These are phyloP conservation scores for Leishmania martiniquensis DNA, from an alignment of 208 protist genomes.

Conservation along the genomic window DNA sequence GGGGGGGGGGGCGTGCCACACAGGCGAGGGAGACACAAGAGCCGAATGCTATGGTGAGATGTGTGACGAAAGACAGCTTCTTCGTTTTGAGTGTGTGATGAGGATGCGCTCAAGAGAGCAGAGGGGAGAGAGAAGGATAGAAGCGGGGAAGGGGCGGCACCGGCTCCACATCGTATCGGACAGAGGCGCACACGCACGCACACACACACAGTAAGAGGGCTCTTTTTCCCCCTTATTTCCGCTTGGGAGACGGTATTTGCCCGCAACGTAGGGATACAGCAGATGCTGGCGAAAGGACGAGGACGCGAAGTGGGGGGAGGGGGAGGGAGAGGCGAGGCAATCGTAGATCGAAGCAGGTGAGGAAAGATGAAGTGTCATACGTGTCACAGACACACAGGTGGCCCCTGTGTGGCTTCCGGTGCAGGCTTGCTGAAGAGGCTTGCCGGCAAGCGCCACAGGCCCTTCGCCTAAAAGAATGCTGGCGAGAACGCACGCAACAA, in stretches of 20 bases:
- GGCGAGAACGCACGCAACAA: background rate
- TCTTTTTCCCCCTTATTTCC: too few species aligned
- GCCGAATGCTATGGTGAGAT: background rate
- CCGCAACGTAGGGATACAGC: too few species aligned
- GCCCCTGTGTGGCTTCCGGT: background rate
- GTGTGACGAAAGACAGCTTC: too few species aligned
- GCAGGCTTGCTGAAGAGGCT: background rate
- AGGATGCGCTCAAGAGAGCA: background rate
- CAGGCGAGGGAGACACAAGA: background rate
- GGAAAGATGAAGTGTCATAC: background rate
- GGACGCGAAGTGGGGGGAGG: too few species aligned
- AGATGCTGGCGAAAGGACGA: too few species aligned
- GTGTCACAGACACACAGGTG: background rate
- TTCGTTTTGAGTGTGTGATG: too few species aligned
- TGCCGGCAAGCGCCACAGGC: background rate
- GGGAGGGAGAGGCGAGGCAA: background rate
- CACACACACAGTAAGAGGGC: too few species aligned
- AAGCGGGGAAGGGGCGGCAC: background rate
- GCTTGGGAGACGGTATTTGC: too few species aligned
- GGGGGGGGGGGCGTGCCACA: background rate
- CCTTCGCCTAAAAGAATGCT: background rate
- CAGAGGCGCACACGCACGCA: too few species aligned
- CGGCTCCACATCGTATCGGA: too few species aligned
- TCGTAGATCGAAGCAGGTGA: background rate
- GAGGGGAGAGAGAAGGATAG: background rate